Conservation (phyloP, 805 yeast genomes). For the Torulaspora delbrueckii region DNA sequence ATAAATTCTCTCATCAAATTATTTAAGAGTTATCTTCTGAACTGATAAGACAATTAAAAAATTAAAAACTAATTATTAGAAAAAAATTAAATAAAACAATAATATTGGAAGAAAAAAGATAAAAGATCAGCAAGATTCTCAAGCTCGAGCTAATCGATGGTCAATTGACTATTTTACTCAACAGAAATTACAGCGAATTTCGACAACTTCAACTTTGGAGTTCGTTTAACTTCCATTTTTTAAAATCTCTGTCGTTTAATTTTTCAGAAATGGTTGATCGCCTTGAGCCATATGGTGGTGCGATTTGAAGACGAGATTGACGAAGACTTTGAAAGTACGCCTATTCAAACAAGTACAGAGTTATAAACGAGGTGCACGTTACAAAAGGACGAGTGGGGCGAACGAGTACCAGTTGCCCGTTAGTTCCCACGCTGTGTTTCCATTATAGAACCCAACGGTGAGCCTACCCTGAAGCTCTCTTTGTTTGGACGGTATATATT, state of each 20-base stretch:
- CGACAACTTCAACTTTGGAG: background rate
- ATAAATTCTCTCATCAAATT: no score
- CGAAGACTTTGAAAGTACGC: background rate
- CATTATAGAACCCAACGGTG: background rate
- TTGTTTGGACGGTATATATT: background rate
- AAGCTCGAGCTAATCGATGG: background rate
- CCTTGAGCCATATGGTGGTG: constrained; percentile 6
- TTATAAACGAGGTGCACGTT: constrained; percentile 2
- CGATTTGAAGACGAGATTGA: constrained; percentile 4
- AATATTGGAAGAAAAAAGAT: background rate
- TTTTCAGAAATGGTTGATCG: background rate
- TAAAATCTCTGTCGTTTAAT: constrained; percentile 2
- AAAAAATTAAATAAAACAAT: background rate
- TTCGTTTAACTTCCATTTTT: background rate
- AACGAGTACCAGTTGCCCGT: background rate
- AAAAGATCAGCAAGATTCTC: background rate
- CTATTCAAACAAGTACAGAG: background rate
- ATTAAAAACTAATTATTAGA: no score
- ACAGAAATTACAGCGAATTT: background rate
- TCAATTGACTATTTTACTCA: background rate
- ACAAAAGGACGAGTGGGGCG: background rate
- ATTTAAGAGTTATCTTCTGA: no score
- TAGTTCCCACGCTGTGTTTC: background rate
- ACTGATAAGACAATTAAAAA: background rate
- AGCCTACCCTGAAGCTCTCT: background rate